Conservation (phyloP, 331 rosid species). For the Pyracantha coccinea region DNA sequence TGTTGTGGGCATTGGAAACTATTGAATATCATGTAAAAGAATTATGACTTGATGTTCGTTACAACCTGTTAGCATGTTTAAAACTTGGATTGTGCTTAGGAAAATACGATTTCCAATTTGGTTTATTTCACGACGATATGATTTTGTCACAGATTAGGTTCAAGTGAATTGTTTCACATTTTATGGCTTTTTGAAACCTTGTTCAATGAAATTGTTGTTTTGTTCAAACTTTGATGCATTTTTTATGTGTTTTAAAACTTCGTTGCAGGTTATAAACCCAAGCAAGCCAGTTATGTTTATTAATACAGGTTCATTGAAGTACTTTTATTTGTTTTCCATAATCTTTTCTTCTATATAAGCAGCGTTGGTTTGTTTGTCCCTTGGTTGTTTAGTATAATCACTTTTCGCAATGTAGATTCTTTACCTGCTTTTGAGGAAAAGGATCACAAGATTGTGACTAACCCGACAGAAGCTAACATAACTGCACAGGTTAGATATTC, state of each 20-base stretch:
- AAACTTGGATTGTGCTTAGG: not conserved
- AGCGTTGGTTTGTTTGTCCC: not conserved
- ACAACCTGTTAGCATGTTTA: not conserved
- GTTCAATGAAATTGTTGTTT: not conserved
- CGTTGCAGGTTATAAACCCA: conserved; percentile 70
- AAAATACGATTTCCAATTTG: not conserved
- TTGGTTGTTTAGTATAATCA: not conserved
- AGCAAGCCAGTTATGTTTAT: conserved; percentile 75
- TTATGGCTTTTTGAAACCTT: not conserved
- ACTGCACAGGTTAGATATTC: conserved; percentile 48
- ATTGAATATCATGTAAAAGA: not conserved
- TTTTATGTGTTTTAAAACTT: not conserved
- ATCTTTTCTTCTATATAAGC: not conserved
- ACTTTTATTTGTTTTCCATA: conserved; percentile 11
- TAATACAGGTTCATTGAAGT: conserved; percentile 54
- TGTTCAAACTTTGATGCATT: not conserved
- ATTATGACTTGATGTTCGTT: not conserved
- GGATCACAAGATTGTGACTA: conserved; percentile 58
- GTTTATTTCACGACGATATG: not conserved
- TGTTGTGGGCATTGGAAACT: not conserved
- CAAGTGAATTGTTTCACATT: not conserved
- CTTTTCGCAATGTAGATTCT: conserved; percentile 36
- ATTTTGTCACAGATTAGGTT: not conserved
- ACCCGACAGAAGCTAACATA: conserved; percentile 79
- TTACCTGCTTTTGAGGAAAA: conserved; percentile 78